Evolutionary conservation across 2,329 filamentous ascomycete genomes (phyloP), one percentile per base, ranked within the genome.

Genomic region (Cladosporium sp.): DNA sequence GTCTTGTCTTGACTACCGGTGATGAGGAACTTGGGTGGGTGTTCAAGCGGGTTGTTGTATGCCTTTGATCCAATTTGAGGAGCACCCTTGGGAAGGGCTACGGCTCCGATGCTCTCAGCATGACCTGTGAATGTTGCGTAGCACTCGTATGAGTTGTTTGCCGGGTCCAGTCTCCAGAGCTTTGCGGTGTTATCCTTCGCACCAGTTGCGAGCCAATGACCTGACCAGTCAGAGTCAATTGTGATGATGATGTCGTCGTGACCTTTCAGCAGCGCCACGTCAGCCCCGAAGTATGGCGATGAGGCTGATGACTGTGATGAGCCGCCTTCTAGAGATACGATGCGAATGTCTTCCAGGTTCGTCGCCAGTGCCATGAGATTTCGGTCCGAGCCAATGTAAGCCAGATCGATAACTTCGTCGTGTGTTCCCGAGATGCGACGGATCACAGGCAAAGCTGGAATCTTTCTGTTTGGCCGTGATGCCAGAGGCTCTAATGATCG

Each of bases 171-270:
- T 47, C 86, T 80, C 93, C 93, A 99, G 30, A 99, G 72, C 57
- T 88, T 84, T 15, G 92, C 93, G 2, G 88, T 93, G 64, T 97
- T 99, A 68, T 99, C 93, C 71, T 99, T 99, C 18, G 93, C 89
- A 47, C 92, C 93, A 1, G 93, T 97, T 11, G 87, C 92, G 34
- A 99, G 80, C 93, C 93, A 99, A 67, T 93, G 85, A 0, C 95
- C 95, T 8, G 93, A 97, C 89, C 90, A 96, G 70, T 99, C 93
- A 2, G 89, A 84, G 65, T 96, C 91, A 36, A 99, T 75, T 52
- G 90, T 91, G 60, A 99, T 95, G 54, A 99, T 88, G 45, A 99
- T 96, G 60, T 99, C 93, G 43, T 91, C 85, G 60, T 99, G 93
- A 1, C 93, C 93, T 64, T 88, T 89, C 2, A 99, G 77, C 19